Percentiles rank a stretch among this genome's conserved stretches.
Evolutionary conservation across 352 stramenopile genomes (phyloP).

Genomic region (Phytophthora pinifolia): DNA sequence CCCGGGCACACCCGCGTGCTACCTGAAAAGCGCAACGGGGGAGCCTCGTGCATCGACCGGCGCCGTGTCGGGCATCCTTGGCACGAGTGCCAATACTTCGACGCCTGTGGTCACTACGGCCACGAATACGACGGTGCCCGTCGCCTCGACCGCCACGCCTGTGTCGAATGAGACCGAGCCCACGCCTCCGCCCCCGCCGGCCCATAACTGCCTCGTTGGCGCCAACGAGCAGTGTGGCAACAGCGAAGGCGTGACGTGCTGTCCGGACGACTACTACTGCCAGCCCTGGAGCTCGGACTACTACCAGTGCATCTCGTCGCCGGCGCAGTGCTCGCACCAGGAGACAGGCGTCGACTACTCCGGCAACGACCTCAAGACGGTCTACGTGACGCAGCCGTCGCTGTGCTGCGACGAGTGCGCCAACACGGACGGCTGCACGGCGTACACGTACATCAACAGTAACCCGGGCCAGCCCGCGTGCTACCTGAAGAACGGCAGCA

Average conservation of each 20-base stretch:
- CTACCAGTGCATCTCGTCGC: conserved; percentile 28
- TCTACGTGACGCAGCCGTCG: no score
- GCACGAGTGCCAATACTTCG: conserved; percentile 9
- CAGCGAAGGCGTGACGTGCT: conserved; percentile 16
- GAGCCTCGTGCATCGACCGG: conserved; percentile 16
- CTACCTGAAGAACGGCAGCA: conserved; percentile 28
- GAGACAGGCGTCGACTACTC: conserved; percentile 35
- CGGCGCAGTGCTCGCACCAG: conserved; percentile 25
- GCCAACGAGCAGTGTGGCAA: conserved; percentile 7
- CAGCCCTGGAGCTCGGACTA: conserved; percentile 28
- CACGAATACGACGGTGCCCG: conserved; percentile 1
- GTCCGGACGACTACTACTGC: conserved; percentile 25
- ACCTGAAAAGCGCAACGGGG: conserved; percentile 29
- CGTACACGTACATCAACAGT: conserved; percentile 29
- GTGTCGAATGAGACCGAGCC: conserved; percentile 7
- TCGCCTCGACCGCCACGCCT: background rate
- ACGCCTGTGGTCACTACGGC: background rate
- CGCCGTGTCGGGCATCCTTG: conserved; percentile 28
- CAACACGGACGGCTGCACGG: conserved; percentile 5
- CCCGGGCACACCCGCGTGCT: conserved; percentile 37
- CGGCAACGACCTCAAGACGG: conserved; percentile 15
- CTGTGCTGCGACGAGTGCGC: no score
- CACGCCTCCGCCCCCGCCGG: conserved; percentile 9
- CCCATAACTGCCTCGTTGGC: conserved; percentile 13
- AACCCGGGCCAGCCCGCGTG: conserved; percentile 29